Percentiles rank a stretch among this genome's conserved stretches.
phyloP scores from a whole-genome alignment of 345 rosid genomes.

The Citrus sp. region DNA sequence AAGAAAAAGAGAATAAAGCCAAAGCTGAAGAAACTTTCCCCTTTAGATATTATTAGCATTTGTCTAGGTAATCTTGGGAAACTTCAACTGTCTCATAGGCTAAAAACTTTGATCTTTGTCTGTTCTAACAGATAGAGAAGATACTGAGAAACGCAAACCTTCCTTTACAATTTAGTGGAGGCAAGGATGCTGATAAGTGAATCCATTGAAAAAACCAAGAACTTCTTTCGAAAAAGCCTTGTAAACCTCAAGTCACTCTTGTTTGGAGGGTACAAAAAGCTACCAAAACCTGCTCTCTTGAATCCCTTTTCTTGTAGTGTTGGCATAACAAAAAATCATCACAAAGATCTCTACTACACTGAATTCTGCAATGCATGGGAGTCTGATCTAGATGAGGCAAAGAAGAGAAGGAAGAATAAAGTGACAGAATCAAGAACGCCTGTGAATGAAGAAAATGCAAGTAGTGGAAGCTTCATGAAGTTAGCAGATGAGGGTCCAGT shows the following conservation, averaged over 20 bases:
- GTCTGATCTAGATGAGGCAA: constrained; percentile 28
- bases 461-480: constrained; percentile 12
- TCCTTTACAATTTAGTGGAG: not conserved
- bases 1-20: constrained; percentile 7
- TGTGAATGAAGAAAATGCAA: constrained; percentile 18
- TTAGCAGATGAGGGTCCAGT: constrained; percentile 23
- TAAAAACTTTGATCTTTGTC: constrained; percentile 5
- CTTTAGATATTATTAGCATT: constrained; percentile 20
- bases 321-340: constrained; percentile 16
- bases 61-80: constrained; percentile 9
- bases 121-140: constrained; percentile 18
- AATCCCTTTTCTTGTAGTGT: constrained; percentile 37
- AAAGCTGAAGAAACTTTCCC: constrained; percentile 13
- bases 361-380: constrained; percentile 39
- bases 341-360: constrained; percentile 23
- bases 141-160: not conserved
- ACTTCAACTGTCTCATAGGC: constrained; percentile 18
- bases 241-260: constrained; percentile 50
- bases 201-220: constrained; percentile 53
- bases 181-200: constrained; percentile 44
- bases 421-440: constrained; percentile 8
- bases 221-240: constrained; percentile 46
- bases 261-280: constrained; percentile 42
- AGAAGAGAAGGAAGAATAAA: constrained; percentile 17
- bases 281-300: constrained; percentile 39